Base-by-base conservation (phyloP, 306 rosid genomes). In the Trifolium repens region DNA sequence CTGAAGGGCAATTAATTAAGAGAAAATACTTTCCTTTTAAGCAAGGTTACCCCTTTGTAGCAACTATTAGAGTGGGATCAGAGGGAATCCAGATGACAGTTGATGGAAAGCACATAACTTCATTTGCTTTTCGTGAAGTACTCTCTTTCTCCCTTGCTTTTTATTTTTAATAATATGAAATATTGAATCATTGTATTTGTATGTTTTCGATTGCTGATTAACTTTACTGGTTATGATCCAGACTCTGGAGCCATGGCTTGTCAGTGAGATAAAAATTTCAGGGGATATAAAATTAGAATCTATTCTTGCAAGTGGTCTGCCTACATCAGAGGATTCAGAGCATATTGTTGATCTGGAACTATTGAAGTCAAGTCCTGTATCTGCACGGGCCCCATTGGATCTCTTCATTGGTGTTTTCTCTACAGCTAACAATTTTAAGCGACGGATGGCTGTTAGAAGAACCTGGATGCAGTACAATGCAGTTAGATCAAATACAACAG, bases 191-290 rank as follows among this genome's bases (percentile, higher is more conserved):
- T 26, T 80, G 30, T 49, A 22, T 55, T 26, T 80, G 30, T 49
- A 22, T 55, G 77, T 75, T 78, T 67, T 62, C 61, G 50, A 60
- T 63, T 73, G 78, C 78, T 66, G 60, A 75, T 81, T 78, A 49
- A 79, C 69, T 81, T 74, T 19, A 7, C 63, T 88, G 78, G 72
- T 84, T 77, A 76, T 47, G 69, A 32, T 82, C 69, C 89, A 96
- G 99, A 85, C 98, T 10, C 82, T 96, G 96, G 99, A 96, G 86
- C 96, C 99, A 78, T 96, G 99, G 99, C 93, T 96, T 74, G 97
- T 90, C 63, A 89, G 88, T 40, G 97, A 89, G 87, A 79, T 90
- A 72, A 89, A 71, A 80, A 84, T 96, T 69, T 85, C 89, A 2
- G 99, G 99, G 64, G 98, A 96, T 83, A 71, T 96, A 83, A 88